A percentile compares a stretch with the other conserved stretches of the same genome.
Conservation (phyloP, 2,329 filamentous ascomycete genomes). For the Pseudofabraea citricarpa region DNA sequence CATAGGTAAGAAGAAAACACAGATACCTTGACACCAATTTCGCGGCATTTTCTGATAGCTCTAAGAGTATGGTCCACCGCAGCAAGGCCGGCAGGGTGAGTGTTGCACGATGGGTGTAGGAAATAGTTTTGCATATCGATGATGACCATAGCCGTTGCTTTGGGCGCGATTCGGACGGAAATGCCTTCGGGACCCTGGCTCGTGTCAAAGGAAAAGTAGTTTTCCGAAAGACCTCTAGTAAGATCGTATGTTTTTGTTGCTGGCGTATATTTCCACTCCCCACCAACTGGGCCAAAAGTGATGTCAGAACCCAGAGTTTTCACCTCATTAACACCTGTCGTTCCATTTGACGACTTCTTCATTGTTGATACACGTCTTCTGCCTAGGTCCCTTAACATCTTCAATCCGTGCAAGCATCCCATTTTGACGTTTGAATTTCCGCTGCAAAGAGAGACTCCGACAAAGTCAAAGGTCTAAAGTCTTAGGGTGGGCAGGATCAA, state of each 20-base stretch:
- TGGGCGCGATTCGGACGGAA: conserved; percentile 28
- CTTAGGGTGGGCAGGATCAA: too few species aligned
- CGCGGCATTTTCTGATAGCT: conserved; percentile 38
- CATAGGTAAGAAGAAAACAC: too few species aligned
- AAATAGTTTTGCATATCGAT: conserved; percentile 48
- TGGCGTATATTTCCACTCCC: background rate
- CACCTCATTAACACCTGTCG: too few species aligned
- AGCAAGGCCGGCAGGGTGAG: conserved; percentile 33
- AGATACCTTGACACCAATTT: conserved; percentile 41
- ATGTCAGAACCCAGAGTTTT: too few species aligned
- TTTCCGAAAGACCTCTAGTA: background rate
- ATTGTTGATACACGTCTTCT: too few species aligned
- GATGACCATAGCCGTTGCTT: conserved; percentile 38
- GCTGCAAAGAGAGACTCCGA: too few species aligned
- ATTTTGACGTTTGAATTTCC: too few species aligned
- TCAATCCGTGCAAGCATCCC: too few species aligned
- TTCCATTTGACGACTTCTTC: too few species aligned
- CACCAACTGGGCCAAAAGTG: background rate
- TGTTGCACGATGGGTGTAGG: conserved; percentile 34
- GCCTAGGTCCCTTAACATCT: too few species aligned
- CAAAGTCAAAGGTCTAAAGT: too few species aligned
- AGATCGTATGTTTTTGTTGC: background rate
- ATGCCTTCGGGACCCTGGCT: background rate
- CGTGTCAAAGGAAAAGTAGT: background rate
- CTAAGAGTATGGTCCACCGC: conserved; percentile 32